Evolutionary conservation across 192 early-diverging fungal species (phyloP).

Genomic region (Coemansia sp.): DNA sequence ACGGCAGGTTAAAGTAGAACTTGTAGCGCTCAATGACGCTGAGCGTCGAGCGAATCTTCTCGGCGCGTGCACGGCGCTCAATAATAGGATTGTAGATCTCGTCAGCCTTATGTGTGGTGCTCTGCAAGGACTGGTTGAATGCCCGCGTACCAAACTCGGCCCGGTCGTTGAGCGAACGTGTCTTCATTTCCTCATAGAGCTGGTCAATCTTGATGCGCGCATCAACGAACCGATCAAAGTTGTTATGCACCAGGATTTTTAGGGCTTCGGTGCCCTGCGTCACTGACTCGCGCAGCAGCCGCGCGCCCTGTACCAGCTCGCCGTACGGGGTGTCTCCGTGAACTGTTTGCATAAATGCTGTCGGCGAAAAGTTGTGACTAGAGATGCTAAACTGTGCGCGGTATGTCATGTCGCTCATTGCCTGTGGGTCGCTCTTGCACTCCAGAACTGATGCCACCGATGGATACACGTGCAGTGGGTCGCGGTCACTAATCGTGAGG

Average conservation of each 20-base stretch:
- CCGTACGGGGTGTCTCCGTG: slow-evolving; percentile 84
- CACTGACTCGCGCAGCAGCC: slow-evolving; percentile 68
- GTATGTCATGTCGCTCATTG: slow-evolving; percentile 46
- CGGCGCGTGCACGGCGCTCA: slow-evolving; percentile 78
- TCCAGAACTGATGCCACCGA: slow-evolving; percentile 47
- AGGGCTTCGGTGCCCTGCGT: slow-evolving; percentile 82
- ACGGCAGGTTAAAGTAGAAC: slow-evolving; percentile 96
- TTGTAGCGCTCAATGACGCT: slow-evolving; percentile 92
- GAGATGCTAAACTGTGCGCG: slow-evolving; percentile 53
- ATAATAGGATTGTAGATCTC: slow-evolving; percentile 86
- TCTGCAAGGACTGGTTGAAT: slow-evolving; percentile 67
- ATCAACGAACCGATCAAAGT: slow-evolving; percentile 96
- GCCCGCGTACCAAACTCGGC: slow-evolving; percentile 80
- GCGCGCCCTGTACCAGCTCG: slow-evolving; percentile 77
- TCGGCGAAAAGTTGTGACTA: slow-evolving; percentile 64
- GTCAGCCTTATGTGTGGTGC: slow-evolving; percentile 67
- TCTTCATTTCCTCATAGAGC: slow-evolving; percentile 89
- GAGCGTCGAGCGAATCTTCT: slow-evolving; percentile 88
- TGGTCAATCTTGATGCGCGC: slow-evolving; percentile 95
- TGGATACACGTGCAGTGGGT: slow-evolving; percentile 46
- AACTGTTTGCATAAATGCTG: slow-evolving; percentile 74
- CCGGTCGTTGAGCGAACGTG: slow-evolving; percentile 74
- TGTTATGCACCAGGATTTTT: slow-evolving; percentile 87
- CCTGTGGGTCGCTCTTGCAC: slow-evolving; percentile 28
- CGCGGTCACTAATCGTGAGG: slow-evolving; percentile 46